Conservation (phyloP, 2,329 filamentous ascomycete genomes). For the Neurospora sp. region DNA sequence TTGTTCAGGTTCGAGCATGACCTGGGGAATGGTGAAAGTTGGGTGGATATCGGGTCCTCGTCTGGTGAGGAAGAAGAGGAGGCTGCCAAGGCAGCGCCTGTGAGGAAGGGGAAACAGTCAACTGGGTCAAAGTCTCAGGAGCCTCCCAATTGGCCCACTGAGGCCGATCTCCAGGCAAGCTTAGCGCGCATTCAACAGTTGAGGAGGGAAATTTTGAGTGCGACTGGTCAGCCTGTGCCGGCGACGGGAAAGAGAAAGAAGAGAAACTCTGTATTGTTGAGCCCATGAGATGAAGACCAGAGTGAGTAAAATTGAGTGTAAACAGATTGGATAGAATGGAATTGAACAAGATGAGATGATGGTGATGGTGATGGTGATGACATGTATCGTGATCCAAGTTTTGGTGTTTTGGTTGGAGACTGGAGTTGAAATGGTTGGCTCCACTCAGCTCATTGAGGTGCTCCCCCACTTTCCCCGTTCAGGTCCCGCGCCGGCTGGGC, state of each 20-base stretch:
- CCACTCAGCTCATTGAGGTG: not conserved
- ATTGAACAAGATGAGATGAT: not conserved
- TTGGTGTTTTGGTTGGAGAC: not conserved
- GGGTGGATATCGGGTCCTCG: not conserved
- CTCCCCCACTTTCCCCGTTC: not conserved
- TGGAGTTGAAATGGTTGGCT: not conserved
- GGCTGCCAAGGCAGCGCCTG: not conserved
- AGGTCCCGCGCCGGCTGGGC: not conserved
- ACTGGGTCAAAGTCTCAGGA: not conserved
- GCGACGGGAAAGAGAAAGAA: not conserved
- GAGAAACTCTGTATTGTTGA: not conserved
- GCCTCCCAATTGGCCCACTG: not conserved
- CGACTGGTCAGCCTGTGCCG: not conserved
- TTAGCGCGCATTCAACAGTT: not conserved
- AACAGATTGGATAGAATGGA: not conserved
- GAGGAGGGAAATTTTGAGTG: not conserved
- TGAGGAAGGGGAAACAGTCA: not conserved
- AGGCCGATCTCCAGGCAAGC: not conserved
- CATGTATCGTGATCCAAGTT: not conserved
- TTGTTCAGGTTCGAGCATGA: constrained; percentile 16
- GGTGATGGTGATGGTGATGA: not conserved
- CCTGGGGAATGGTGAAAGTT: not conserved
- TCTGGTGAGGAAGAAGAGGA: not conserved
- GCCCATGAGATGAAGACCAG: not conserved
- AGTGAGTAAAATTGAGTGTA: not conserved